Evolutionary conservation across 1,284 basidiomycete species (phyloP).

Genomic region (Spongispora temasekensis): DNA sequence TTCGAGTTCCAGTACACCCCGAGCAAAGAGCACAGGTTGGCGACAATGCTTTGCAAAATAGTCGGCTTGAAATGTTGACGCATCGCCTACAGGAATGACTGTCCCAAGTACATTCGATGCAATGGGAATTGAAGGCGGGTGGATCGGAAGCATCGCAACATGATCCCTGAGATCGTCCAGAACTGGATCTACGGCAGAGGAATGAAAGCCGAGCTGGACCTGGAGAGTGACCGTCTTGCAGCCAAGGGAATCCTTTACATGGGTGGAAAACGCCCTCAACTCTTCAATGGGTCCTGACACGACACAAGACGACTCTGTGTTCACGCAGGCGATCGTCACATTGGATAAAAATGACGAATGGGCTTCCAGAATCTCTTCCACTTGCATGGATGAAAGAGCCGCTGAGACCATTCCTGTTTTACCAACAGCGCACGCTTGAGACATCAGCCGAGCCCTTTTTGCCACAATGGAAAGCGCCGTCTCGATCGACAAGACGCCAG

Average conservation of each 20-base stretch:
- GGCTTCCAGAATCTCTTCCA: constrained; percentile 42
- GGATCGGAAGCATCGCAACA: constrained; percentile 40
- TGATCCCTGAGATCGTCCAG: constrained; percentile 47
- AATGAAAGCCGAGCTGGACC: constrained; percentile 68
- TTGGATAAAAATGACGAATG: constrained; percentile 32
- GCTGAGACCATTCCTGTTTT: constrained; percentile 64
- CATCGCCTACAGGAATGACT: constrained; percentile 54
- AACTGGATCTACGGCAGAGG: constrained; percentile 58
- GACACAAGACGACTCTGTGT: constrained; percentile 57
- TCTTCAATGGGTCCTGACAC: constrained; percentile 52
- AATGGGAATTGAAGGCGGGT: constrained; percentile 54
- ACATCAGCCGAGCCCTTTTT: constrained; percentile 55
- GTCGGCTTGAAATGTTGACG: constrained; percentile 45
- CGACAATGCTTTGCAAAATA: constrained; percentile 64
- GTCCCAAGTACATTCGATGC: constrained; percentile 59
- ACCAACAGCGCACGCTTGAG: constrained; percentile 43
- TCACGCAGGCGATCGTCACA: constrained; percentile 60
- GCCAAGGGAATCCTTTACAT: constrained; percentile 39
- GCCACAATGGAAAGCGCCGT: constrained; percentile 62
- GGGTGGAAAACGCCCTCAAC: constrained; percentile 43
- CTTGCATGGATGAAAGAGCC: constrained; percentile 37
- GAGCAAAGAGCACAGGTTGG: constrained; percentile 59
- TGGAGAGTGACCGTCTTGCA: constrained; percentile 47
- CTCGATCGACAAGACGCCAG: constrained; percentile 54
- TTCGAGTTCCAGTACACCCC: constrained; percentile 46